phyloP scores from a whole-genome alignment of 768 basidiomycete species.

The Mycena sanguinolenta region DNA sequence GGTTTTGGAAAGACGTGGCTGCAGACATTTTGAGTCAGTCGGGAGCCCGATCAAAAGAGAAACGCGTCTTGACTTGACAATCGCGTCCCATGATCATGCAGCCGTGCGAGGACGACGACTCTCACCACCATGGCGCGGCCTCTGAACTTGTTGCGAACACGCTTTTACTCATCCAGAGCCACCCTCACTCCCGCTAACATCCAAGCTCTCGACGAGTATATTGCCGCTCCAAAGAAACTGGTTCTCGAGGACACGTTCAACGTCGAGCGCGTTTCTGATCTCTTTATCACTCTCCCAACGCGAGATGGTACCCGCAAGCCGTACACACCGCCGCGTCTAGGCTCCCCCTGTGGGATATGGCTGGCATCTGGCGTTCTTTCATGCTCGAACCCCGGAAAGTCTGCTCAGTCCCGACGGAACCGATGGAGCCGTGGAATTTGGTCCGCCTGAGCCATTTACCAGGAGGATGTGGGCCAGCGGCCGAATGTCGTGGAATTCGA shows the following conservation, averaged over 20 bases:
- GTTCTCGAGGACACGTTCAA: slow-evolving; percentile 63
- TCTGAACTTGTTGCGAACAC: slow-evolving; percentile 20
- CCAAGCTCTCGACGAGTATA: slow-evolving; percentile 66
- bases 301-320: slow-evolving; percentile 68
- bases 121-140: slow-evolving; percentile 22
- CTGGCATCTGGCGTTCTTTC: slow-evolving; percentile 83
- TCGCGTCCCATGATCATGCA: slow-evolving; percentile 15
- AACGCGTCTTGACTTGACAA: slow-evolving; percentile 1
- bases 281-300: slow-evolving; percentile 80
- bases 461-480: slow-evolving; percentile 90
- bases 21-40: slow-evolving; percentile 4
- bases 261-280: slow-evolving; percentile 70
- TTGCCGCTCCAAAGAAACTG: slow-evolving; percentile 60
- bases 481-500: slow-evolving; percentile 70
- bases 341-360: slow-evolving; percentile 67
- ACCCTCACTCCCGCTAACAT: slow-evolving; percentile 21
- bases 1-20: background rate
- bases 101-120: background rate
- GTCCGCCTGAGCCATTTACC: slow-evolving; percentile 80
- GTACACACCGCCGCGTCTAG: slow-evolving; percentile 56
- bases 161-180: slow-evolving; percentile 25
- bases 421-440: slow-evolving; percentile 68
- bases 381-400: slow-evolving; percentile 70
- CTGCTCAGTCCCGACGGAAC: slow-evolving; percentile 77
- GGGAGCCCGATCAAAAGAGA: background rate